Evolutionary conservation across 192 early-diverging fungal genomes (phyloP), one percentile per base, ranked within the genome.

Genomic region (Backusella liffmaniae): DNA sequence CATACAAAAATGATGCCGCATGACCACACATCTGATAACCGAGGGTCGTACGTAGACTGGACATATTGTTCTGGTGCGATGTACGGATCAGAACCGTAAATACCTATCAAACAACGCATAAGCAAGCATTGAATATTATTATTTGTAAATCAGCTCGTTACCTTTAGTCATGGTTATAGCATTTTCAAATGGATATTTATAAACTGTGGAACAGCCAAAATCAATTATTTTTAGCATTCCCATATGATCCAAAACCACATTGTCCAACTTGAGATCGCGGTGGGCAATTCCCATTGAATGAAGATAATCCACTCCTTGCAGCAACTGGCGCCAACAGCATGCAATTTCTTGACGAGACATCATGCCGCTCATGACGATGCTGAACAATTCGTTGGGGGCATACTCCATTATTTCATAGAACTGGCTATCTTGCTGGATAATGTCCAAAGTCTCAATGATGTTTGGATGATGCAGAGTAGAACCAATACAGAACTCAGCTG

Each of bases 71-170:
- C 97, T 37, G 97, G 97, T 0, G 95, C 96, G 86, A 99, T 99
- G 84, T 98, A 99, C 7, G 97, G 97, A 51, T 96, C 96, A 10
- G 93, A 95, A 6, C 97, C 97, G 76, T 88, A 93, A n/a, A 95
- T 83, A 15, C 97, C 97, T 78, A 84, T 62, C 56, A 62, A 62
- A 29, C 21, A 4, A 4, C 23, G 26, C 56, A 41, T 46, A 36
- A 32, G 34, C 44, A 32, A n/a, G 7, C 16, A n/a, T 49, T 49
- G 26, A 12, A 53, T 39, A 15, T 35, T 53, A 35, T 34, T 36
- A 23, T 68, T 23, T 69, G 34, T 67, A 66, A 36, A 70, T 51
- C 34, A 12, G 37, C 65, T 53, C 83, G 83, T 26, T 75, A 88
- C 86, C 87, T 83, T 80, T 79, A 1, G 82, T 83, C 73, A 86